A percentile compares a stretch with the other conserved stretches of the same genome.
Evolutionary conservation across 108 stramenopile genomes (phyloP).

Genomic region (Cylindrotheca closterium): DNA sequence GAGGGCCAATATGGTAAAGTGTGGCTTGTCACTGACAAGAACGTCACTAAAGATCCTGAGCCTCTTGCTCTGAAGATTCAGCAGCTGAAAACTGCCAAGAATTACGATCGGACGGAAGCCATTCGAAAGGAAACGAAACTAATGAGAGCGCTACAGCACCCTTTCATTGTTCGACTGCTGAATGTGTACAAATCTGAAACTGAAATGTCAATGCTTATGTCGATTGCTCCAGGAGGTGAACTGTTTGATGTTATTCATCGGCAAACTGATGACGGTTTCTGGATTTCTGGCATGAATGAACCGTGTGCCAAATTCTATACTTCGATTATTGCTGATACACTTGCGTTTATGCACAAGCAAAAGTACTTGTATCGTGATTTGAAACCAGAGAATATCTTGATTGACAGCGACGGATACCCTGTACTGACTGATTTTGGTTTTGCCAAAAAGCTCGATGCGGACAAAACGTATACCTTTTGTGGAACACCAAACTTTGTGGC

Average conservation of each 20-base stretch:
- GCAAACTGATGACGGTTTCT: constrained; percentile 25
- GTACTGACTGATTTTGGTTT: constrained; percentile 93
- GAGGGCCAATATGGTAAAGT: constrained; percentile 84
- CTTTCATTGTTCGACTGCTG: constrained; percentile 90
- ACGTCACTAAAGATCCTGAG: constrained; percentile 4
- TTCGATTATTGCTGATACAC: constrained; percentile 61
- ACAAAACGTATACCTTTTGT: constrained; percentile 94
- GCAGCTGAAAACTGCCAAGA: constrained; percentile 81
- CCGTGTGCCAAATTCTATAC: constrained; percentile 63
- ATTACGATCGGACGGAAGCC: constrained; percentile 77
- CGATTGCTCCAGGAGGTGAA: constrained; percentile 78
- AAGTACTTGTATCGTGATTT: constrained; percentile 82
- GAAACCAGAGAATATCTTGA: constrained; percentile 91
- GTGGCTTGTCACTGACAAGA: constrained; percentile 38
- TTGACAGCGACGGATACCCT: constrained; percentile 85
- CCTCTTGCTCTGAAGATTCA: constrained; percentile 90
- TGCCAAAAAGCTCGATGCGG: constrained; percentile 62
- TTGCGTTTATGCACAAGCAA: constrained; percentile 79
- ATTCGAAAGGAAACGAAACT: constrained; percentile 80
- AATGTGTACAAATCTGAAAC: constrained; percentile 73
- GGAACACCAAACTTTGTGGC: constrained; percentile 92
- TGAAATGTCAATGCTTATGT: constrained; percentile 53
- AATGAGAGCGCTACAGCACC: constrained; percentile 87
- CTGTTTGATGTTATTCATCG: constrained; percentile 68
- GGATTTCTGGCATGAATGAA: constrained; percentile 38